Percentiles rank a stretch among this genome's conserved stretches.
These are phyloP conservation scores for Tricladium varicosporioides DNA, from an alignment of 2,329 filamentous ascomycete species.

Conservation along the genomic window DNA sequence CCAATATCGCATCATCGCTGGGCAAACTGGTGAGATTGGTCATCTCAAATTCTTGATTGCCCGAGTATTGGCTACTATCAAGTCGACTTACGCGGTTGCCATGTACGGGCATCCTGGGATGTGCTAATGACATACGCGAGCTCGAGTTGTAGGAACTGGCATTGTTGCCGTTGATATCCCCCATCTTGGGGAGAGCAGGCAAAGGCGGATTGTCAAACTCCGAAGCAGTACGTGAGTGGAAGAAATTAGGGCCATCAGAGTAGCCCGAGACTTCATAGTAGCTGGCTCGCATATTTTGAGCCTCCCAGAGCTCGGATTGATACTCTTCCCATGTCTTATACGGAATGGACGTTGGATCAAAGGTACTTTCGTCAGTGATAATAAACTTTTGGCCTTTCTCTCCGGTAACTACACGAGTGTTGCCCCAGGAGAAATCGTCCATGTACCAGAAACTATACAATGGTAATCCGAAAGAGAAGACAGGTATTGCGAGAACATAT, in stretches of 20 bases:
- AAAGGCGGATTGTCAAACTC: constrained; percentile 67
- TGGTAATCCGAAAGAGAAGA: constrained; percentile 88
- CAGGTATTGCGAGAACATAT: constrained; percentile 85
- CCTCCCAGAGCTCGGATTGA: constrained; percentile 95
- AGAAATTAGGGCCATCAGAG: constrained; percentile 86
- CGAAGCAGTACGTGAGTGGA: constrained; percentile 49
- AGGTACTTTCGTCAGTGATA: constrained; percentile 96
- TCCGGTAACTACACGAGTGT: constrained; percentile 94
- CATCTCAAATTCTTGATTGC: constrained; percentile 66
- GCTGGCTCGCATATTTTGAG: constrained; percentile 71
- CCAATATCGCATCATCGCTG: constrained; percentile 82
- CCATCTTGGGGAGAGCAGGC: too few relatives aligned
- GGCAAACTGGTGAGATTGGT: constrained; percentile 70
- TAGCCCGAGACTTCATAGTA: constrained; percentile 88
- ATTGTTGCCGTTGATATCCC: constrained; percentile 31
- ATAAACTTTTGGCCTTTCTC: constrained; percentile 91
- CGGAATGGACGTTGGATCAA: constrained; percentile 87
- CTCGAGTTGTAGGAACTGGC: constrained; percentile 43
- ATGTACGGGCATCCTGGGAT: constrained; percentile 59
- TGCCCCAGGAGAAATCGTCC: constrained; percentile 99
- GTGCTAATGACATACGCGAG: constrained; percentile 77
- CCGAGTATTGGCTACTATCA: constrained; percentile 47
- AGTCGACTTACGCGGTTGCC: constrained; percentile 43
- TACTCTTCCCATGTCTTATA: constrained; percentile 99
- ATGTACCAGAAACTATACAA: constrained; percentile 98